phyloP scores from a whole-genome alignment of 2,329 filamentous ascomycete genomes.

The Sporothrix brasiliensis region DNA sequence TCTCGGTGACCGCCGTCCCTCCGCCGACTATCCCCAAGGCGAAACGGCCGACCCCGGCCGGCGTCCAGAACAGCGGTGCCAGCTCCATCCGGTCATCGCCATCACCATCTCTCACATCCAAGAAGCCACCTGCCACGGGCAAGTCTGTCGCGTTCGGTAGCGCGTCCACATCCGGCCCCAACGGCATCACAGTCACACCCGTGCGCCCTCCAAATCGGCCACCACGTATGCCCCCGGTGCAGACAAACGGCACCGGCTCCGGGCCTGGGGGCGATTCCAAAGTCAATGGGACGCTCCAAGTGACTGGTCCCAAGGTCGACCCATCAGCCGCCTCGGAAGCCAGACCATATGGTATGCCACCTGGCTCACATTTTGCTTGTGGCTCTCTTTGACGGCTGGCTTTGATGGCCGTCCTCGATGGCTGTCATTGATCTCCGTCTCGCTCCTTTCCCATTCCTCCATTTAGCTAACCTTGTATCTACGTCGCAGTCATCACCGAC shows the following conservation, averaged over 20 bases:
- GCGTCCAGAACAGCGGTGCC: conserved; percentile 67
- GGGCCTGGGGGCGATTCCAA: neutral
- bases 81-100: conserved; percentile 62
- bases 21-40: conserved; percentile 58
- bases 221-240: conserved; percentile 46
- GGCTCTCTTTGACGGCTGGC: neutral
- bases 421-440: neutral
- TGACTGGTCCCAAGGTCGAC: conserved; percentile 46
- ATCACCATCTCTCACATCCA: conserved; percentile 59
- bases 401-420: neutral
- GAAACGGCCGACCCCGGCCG: conserved; percentile 68
- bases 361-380: neutral
- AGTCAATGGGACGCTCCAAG: neutral
- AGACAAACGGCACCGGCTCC: conserved; percentile 16
- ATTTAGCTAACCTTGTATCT: neutral
- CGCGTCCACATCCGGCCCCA: conserved; percentile 45
- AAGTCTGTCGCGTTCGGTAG: conserved; percentile 52
- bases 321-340: conserved; percentile 47
- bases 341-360: conserved; percentile 55
- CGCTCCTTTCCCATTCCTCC: neutral
- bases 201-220: conserved; percentile 59
- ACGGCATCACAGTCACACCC: conserved; percentile 50
- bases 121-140: conserved; percentile 52
- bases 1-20: conserved; percentile 51
- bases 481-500: conserved; percentile 66